Evolutionary conservation across 2,329 filamentous ascomycete species (phyloP).

Genomic region (Aspergillus amoenus): DNA sequence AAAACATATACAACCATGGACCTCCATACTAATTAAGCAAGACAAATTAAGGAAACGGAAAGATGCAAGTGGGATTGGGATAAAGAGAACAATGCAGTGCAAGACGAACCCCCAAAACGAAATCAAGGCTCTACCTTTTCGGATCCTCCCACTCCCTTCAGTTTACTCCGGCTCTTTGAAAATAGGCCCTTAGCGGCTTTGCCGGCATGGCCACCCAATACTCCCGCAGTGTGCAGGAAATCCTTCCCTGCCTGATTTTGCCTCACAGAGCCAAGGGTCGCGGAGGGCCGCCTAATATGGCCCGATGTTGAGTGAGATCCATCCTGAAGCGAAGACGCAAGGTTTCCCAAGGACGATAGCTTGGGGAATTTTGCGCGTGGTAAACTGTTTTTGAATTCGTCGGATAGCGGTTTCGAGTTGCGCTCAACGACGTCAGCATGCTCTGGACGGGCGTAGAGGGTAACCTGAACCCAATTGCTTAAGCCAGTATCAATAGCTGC

Average conservation of each 20-base stretch:
- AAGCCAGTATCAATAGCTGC: slow-evolving; percentile 73
- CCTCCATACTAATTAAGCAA: background rate
- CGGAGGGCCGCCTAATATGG: slow-evolving; percentile 37
- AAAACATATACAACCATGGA: background rate
- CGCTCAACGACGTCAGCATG: slow-evolving; percentile 47
- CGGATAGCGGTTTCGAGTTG: slow-evolving; percentile 33
- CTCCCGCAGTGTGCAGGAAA: slow-evolving; percentile 77
- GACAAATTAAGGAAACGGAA: slow-evolving; percentile 1
- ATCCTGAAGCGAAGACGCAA: slow-evolving; percentile 31
- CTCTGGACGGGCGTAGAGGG: slow-evolving; percentile 53
- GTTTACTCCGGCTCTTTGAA: slow-evolving; percentile 84
- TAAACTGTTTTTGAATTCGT: slow-evolving; percentile 29
- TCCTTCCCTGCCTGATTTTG: slow-evolving; percentile 77
- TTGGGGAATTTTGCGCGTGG: slow-evolving; percentile 44
- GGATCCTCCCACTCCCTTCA: slow-evolving; percentile 62
- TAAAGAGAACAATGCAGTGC: background rate
- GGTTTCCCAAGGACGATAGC: slow-evolving; percentile 31
- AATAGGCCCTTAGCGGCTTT: slow-evolving; percentile 89
- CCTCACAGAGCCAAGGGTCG: slow-evolving; percentile 44
- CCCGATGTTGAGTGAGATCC: slow-evolving; percentile 32
- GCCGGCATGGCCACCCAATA: slow-evolving; percentile 65
- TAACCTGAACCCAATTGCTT: slow-evolving; percentile 56
- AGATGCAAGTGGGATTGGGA: slow-evolving; percentile 13
- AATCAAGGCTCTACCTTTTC: slow-evolving; percentile 85
- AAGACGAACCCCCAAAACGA: slow-evolving; percentile 34